A percentile compares a stretch with the other conserved stretches of the same genome.
Evolutionary conservation across 2,329 filamentous ascomycete genomes (phyloP).

Genomic region (Penicillium sp.): DNA sequence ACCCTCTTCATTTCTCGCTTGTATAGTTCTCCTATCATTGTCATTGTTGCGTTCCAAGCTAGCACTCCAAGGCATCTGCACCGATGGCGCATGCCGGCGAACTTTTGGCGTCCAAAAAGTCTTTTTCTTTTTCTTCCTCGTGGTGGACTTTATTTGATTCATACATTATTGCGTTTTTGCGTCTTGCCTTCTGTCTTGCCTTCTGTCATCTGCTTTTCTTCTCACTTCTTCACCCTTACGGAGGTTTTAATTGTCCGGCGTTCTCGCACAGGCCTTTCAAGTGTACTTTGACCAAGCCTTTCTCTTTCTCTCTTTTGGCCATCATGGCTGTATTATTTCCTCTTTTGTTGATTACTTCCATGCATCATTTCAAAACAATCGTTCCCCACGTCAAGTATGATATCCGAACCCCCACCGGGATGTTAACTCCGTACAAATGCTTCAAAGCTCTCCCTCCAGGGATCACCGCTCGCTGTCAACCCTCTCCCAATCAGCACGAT

Average conservation of each 20-base stretch:
- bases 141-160: constrained; percentile 12
- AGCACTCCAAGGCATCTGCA: constrained; percentile 20
- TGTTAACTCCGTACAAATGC: constrained; percentile 21
- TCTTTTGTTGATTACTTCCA: background rate
- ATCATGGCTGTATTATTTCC: constrained; percentile 7
- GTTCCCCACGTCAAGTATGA: background rate
- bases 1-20: constrained; percentile 31
- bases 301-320: background rate
- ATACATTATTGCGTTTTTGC: constrained; percentile 12
- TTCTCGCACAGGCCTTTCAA: background rate
- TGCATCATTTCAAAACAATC: background rate
- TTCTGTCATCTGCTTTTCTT: background rate
- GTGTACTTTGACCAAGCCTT: background rate
- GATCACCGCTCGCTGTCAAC: constrained; percentile 32
- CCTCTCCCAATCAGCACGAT: constrained; percentile 50
- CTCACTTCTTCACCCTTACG: background rate
- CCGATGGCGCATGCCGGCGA: constrained; percentile 22
- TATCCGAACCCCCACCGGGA: background rate
- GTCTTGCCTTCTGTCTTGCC: constrained; percentile 7
- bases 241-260: constrained; percentile 3
- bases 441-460: constrained; percentile 39
- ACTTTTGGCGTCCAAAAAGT: constrained; percentile 28
- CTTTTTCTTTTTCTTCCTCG: constrained; percentile 14
- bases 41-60: constrained; percentile 23
- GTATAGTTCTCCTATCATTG: constrained; percentile 22